These are phyloP conservation scores for Choanephora cucurbitarum DNA, from an alignment of 371 early-diverging fungal species.

Conservation along the genomic window DNA sequence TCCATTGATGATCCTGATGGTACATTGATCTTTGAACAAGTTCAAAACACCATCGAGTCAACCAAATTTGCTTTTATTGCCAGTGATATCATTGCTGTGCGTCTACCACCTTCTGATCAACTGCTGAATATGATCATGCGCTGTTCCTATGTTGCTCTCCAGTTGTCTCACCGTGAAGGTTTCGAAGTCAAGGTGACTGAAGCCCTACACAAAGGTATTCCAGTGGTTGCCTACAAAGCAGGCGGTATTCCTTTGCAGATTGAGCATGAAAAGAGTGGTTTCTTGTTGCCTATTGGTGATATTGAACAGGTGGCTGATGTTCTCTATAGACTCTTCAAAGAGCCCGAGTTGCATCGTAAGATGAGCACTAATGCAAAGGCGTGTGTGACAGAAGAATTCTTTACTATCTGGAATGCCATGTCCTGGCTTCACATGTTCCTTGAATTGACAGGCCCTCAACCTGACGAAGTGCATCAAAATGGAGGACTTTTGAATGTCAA, in stretches of 20 bases:
- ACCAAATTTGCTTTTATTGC: conserved; percentile 51
- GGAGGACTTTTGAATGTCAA: conserved; percentile 12
- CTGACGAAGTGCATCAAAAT: conserved; percentile 10
- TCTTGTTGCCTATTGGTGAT: conserved; percentile 67
- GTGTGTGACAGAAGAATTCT: conserved; percentile 65
- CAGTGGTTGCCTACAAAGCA: conserved; percentile 66
- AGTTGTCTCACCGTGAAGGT: conserved; percentile 85
- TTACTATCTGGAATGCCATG: conserved; percentile 68
- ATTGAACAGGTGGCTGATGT: conserved; percentile 60
- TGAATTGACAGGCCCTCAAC: conserved; percentile 49
- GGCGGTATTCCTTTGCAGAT: conserved; percentile 91
- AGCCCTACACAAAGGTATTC: conserved; percentile 70
- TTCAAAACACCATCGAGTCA: conserved; percentile 44
- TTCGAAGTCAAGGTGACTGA: conserved; percentile 94
- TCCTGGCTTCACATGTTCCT: conserved; percentile 68
- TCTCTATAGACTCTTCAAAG: conserved; percentile 54
- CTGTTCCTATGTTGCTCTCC: conserved; percentile 71
- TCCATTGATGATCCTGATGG: conserved; percentile 91
- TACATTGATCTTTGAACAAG: conserved; percentile 67
- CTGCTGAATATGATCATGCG: conserved; percentile 74
- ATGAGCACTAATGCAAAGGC: conserved; percentile 51
- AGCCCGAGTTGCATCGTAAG: conserved; percentile 40
- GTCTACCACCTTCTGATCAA: conserved; percentile 82
- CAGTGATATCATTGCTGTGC: conserved; percentile 63
- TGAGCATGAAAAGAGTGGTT: conserved; percentile 62